Evolutionary conservation across 2,329 filamentous ascomycete genomes (phyloP).

Genomic region (Penicillium decumbens): DNA sequence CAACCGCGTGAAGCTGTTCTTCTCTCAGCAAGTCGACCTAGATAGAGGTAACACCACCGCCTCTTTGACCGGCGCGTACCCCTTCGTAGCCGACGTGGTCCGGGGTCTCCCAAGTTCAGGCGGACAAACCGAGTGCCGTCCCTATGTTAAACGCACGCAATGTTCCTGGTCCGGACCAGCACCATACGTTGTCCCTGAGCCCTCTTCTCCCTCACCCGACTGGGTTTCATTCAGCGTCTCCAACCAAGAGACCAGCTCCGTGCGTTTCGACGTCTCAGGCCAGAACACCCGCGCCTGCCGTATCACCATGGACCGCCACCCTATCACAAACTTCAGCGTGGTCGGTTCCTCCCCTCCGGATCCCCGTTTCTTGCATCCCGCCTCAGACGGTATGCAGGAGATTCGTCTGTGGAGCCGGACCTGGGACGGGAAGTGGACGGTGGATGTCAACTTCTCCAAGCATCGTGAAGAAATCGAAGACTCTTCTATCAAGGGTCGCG

Average conservation of each 20-base stretch:
- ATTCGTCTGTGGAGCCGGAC: slow-evolving; percentile 77
- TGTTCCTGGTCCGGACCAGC: slow-evolving; percentile 69
- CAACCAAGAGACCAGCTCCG: slow-evolving; percentile 41
- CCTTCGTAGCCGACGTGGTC: slow-evolving; percentile 65
- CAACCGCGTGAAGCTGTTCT: slow-evolving; percentile 80
- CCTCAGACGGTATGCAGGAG: slow-evolving; percentile 59
- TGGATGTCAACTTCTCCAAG: slow-evolving; percentile 58
- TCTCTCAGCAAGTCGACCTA: slow-evolving; percentile 75
- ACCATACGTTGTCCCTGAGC: slow-evolving; percentile 57
- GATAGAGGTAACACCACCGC: slow-evolving; percentile 67
- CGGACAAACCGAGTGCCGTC: slow-evolving; percentile 45
- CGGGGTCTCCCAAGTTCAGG: slow-evolving; percentile 65
- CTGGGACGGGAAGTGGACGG: slow-evolving; percentile 71
- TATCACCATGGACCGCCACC: slow-evolving; percentile 61
- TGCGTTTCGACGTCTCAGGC: slow-evolving; percentile 63
- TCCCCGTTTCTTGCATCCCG: slow-evolving; percentile 63
- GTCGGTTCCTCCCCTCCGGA: slow-evolving; percentile 55
- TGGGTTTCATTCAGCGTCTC: slow-evolving; percentile 66
- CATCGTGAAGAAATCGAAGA: slow-evolving; percentile 39
- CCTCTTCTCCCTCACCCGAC: slow-evolving; percentile 41
- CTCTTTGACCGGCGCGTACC: slow-evolving; percentile 62
- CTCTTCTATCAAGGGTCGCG: slow-evolving; percentile 54
- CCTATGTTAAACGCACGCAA: slow-evolving; percentile 44
- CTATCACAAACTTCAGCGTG: slow-evolving; percentile 62
- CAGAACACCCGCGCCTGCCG: slow-evolving; percentile 74